Percentiles rank a stretch among this genome's conserved stretches.
Evolutionary conservation across 2,329 filamentous ascomycete species (phyloP).

Genomic region (Stemphylium beticola): DNA sequence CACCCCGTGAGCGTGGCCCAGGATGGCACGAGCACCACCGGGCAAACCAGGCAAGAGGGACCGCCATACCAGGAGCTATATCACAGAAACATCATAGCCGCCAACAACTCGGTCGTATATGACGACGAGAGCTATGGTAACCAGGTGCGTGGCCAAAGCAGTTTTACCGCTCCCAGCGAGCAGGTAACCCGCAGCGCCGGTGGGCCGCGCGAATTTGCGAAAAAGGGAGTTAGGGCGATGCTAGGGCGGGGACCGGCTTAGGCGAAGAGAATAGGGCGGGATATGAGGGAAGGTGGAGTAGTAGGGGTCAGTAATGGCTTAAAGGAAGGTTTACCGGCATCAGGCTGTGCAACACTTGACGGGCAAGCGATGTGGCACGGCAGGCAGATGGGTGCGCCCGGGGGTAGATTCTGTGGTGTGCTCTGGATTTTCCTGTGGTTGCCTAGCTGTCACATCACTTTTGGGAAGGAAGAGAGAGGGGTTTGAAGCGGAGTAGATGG

Average conservation of each 20-base stretch:
- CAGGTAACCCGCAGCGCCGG: conserved; percentile 3
- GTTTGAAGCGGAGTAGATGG: neutral
- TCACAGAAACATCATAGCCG: conserved; percentile 60
- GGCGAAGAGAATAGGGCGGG: conserved; percentile 1
- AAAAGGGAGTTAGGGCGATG: conserved; percentile 28
- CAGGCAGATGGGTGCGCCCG: conserved; percentile 1
- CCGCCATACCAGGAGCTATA: conserved; percentile 57
- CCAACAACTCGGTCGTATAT: conserved; percentile 60
- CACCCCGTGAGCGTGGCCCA: conserved; percentile 15
- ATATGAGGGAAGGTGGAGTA: neutral
- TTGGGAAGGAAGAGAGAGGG: neutral
- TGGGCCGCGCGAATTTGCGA: conserved; percentile 30
- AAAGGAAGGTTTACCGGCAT: conserved; percentile 9
- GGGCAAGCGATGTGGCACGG: conserved; percentile 16
- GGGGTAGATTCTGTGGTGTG: neutral
- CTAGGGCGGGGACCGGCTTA: conserved; percentile 39
- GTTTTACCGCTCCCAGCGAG: conserved; percentile 6
- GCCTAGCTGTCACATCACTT: neutral
- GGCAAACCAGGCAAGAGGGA: neutral
- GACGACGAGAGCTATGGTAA: conserved; percentile 53
- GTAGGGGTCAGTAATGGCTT: conserved; percentile 1
- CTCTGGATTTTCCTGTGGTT: neutral
- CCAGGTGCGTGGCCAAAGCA: conserved; percentile 16
- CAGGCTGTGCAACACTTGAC: conserved; percentile 15
- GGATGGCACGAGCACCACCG: conserved; percentile 4